These are phyloP conservation scores for Dipteronia dyeriana DNA, from an alignment of 345 rosid genomes.

Conservation along the genomic window DNA sequence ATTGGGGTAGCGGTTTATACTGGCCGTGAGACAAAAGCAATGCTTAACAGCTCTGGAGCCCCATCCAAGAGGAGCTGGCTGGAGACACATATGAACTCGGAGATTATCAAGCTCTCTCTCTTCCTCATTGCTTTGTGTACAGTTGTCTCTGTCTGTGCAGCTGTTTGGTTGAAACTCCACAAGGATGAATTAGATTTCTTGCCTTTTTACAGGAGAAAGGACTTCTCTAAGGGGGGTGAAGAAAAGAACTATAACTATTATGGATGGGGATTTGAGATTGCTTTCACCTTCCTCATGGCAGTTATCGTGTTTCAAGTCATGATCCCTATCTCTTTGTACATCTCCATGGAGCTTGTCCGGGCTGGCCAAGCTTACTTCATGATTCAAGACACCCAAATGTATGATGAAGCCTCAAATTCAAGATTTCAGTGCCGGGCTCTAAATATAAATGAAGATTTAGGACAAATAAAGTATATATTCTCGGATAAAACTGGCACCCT, in stretches of 20 bases:
- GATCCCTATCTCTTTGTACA: slow-evolving; percentile 99
- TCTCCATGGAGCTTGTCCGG: slow-evolving; percentile 99
- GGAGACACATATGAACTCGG: slow-evolving; percentile 81
- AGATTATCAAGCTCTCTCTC: slow-evolving; percentile 80
- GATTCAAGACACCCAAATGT: slow-evolving; percentile 73
- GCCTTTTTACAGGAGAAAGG: slow-evolving; percentile 70
- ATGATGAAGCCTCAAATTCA: slow-evolving; percentile 75
- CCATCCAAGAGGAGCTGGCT: slow-evolving; percentile 95
- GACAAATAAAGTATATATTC: slow-evolving; percentile 94
- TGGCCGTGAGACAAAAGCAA: slow-evolving; percentile 90
- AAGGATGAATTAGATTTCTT: slow-evolving; percentile 59
- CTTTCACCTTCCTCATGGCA: slow-evolving; percentile 91
- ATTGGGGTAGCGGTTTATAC: slow-evolving; percentile 84
- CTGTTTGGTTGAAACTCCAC: slow-evolving; percentile 77
- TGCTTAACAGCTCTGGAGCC: slow-evolving; percentile 94
- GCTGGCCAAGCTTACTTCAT: slow-evolving; percentile 98
- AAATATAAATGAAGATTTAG: slow-evolving; percentile 97
- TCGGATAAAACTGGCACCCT: slow-evolving; percentile 99
- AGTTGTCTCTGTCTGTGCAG: slow-evolving; percentile 65
- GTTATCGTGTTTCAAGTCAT: slow-evolving; percentile 97
- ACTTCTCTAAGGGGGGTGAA: slow-evolving; percentile 42
- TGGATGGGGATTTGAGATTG: slow-evolving; percentile 94
- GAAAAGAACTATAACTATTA: slow-evolving; percentile 61
- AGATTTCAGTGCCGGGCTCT: slow-evolving; percentile 93
- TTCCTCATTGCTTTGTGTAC: slow-evolving; percentile 73